phyloP scores from a whole-genome alignment of 768 basidiomycete genomes.

The Kwoniella pini region DNA sequence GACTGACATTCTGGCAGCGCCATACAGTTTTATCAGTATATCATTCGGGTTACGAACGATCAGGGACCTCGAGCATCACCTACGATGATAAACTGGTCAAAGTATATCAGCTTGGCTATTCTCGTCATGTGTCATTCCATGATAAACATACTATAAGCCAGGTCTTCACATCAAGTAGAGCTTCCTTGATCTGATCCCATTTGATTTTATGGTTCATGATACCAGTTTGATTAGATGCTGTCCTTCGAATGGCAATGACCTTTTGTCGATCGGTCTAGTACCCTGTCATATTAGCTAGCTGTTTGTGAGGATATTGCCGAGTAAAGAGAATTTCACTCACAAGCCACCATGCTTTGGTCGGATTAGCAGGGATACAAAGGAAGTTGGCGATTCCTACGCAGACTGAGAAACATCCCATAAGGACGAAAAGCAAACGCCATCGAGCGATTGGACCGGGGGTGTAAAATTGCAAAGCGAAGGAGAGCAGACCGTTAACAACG shows the following conservation, averaged over 20 bases:
- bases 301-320: neutral
- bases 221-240: conserved; percentile 32
- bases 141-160: conserved; percentile 23
- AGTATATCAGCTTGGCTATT: neutral
- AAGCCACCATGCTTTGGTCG: conserved; percentile 36
- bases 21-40: neutral
- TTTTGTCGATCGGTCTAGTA: conserved; percentile 26
- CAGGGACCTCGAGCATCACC: no score
- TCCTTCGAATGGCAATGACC: conserved; percentile 32
- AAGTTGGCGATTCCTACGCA: conserved; percentile 25
- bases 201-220: conserved; percentile 14
- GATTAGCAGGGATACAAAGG: conserved; percentile 30
- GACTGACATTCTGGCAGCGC: conserved; percentile 17
- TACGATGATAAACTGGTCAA: conserved; percentile 22
- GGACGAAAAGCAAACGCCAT: conserved; percentile 33
- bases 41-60: no score
- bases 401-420: conserved; percentile 32
- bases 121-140: no score
- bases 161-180: conserved; percentile 33
- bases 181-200: conserved; percentile 23
- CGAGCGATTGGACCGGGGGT: conserved; percentile 11
- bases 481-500: conserved; percentile 29
- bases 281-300: neutral
- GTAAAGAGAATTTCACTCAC: conserved; percentile 2
- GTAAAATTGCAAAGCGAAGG: conserved; percentile 19